A percentile compares a stretch with the other conserved stretches of the same genome.
These are phyloP conservation scores for Mycena vitilis DNA, from an alignment of 768 basidiomycete genomes.

Conservation along the genomic window DNA sequence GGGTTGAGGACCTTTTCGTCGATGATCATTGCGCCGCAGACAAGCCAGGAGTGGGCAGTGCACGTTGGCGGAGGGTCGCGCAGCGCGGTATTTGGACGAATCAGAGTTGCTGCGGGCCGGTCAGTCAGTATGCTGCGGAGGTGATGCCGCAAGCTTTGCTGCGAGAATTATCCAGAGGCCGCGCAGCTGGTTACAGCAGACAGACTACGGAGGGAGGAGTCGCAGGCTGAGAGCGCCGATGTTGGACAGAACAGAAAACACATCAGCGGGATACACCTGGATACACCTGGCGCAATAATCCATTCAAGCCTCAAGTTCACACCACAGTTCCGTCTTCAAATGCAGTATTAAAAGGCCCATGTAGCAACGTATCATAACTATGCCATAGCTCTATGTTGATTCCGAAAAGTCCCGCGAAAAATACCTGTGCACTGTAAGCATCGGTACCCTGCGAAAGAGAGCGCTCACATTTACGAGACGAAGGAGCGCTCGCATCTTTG, in stretches of 20 bases:
- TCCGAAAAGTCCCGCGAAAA: neutral
- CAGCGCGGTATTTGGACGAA: slow-evolving; percentile 19
- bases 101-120: slow-evolving; percentile 13
- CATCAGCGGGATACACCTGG: no score
- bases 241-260: no score
- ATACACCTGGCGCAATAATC: no score
- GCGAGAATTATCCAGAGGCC: neutral
- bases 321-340: no score
- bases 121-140: slow-evolving; percentile 5
- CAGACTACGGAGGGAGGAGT: slow-evolving; percentile 8
- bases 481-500: neutral
- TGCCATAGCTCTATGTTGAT: no score
- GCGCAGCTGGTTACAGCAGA: slow-evolving; percentile 9
- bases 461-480: neutral
- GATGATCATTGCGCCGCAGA: slow-evolving; percentile 33
- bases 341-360: no score
- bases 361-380: no score
- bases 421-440: neutral
- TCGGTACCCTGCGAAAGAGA: neutral
- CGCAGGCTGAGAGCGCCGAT: neutral
- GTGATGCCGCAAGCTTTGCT: slow-evolving; percentile 17
- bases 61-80: neutral
- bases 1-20: slow-evolving; percentile 35
- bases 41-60: slow-evolving; percentile 8
- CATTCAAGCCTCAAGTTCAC: no score